A percentile compares a stretch with the other conserved stretches of the same genome.
These are phyloP conservation scores for Poronia punctata DNA, from an alignment of 495 filamentous ascomycete genomes.

Conservation along the genomic window DNA sequence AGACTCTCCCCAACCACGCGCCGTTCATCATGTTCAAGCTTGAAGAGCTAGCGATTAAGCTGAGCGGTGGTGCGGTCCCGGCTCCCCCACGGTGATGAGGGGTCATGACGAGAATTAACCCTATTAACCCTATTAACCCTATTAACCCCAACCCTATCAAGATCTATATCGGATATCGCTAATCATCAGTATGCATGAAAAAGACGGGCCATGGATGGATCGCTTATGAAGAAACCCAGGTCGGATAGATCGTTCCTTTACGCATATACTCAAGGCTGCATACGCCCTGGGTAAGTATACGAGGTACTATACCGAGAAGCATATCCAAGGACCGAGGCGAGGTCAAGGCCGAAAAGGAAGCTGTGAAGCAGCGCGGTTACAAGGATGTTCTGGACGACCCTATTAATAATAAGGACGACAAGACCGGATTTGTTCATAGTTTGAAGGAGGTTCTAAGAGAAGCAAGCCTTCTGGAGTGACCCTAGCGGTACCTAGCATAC, in stretches of 20 bases:
- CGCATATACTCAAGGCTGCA: neutral
- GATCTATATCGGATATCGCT: neutral
- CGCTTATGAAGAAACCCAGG: neutral
- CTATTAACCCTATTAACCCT: neutral
- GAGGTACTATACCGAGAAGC: neutral
- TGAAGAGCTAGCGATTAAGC: neutral
- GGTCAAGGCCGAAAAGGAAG: neutral
- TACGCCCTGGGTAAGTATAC: neutral
- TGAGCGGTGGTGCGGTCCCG: no score
- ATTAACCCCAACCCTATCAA: neutral
- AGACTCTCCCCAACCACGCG: neutral
- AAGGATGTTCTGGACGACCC: neutral
- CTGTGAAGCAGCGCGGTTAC: neutral
- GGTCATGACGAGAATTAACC: conserved; percentile 1
- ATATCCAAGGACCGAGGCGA: neutral
- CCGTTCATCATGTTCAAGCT: neutral
- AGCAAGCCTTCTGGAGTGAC: neutral
- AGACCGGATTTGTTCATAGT: neutral
- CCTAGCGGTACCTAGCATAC: neutral
- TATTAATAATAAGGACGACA: neutral
- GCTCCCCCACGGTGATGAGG: neutral
- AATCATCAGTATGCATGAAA: neutral
- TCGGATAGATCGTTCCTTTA: neutral
- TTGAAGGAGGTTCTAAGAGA: neutral
- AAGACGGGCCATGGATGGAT: neutral